Evolutionary conservation across 768 basidiomycete genomes (phyloP).

Genomic region (Lentinus tigrinus): DNA sequence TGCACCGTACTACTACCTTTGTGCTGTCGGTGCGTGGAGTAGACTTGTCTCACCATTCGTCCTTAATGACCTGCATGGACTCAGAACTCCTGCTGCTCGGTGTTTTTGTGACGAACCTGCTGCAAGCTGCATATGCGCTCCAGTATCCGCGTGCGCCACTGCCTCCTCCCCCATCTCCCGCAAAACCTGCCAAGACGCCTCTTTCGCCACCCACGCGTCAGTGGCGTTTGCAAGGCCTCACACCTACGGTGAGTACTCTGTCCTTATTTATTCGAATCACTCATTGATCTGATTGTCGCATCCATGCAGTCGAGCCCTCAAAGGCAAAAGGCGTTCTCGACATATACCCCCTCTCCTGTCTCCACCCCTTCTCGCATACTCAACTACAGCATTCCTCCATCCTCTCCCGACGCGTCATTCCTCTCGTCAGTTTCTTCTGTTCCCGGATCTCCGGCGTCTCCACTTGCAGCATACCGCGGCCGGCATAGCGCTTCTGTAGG

Average conservation of each 20-base stretch:
- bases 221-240: slow-evolving; percentile 19
- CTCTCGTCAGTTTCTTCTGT: slow-evolving; percentile 31
- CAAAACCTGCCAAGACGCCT: slow-evolving; percentile 12
- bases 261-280: slow-evolving; percentile 3
- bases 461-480: slow-evolving; percentile 39
- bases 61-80: background rate
- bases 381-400: slow-evolving; percentile 31
- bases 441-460: slow-evolving; percentile 22
- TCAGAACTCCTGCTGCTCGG: slow-evolving; percentile 32
- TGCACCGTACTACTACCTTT: slow-evolving; percentile 22
- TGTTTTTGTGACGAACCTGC: slow-evolving; percentile 33
- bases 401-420: slow-evolving; percentile 33
- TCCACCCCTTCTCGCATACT: slow-evolving; percentile 36
- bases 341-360: slow-evolving; percentile 33
- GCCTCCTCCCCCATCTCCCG: slow-evolving; percentile 26
- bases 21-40: slow-evolving; percentile 30
- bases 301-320: slow-evolving; percentile 24
- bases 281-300: background rate
- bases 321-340: slow-evolving; percentile 29
- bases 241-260: slow-evolving; percentile 15
- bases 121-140: slow-evolving; percentile 37
- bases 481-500: slow-evolving; percentile 34
- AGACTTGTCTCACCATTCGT: background rate
- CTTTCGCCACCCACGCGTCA: slow-evolving; percentile 17
- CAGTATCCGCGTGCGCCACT: slow-evolving; percentile 34